Evolutionary conservation across 345 rosid genomes (phyloP), one percentile per base, ranked within the genome.

Genomic region (Rhodamnia argentea): DNA sequence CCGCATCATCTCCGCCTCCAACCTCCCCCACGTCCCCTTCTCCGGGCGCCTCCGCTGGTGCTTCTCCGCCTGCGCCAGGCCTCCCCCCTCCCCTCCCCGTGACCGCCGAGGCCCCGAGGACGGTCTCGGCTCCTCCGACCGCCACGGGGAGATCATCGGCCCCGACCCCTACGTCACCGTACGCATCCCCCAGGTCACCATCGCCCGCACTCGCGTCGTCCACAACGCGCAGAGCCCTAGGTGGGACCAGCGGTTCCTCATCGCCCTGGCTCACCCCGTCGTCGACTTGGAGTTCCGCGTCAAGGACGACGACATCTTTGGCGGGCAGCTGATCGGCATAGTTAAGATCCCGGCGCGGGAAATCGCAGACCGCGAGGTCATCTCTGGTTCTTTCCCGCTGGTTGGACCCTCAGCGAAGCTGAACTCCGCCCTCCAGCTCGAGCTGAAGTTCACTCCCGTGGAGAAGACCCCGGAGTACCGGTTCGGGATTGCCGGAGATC

Each of bases 111-210:
- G 5, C 83, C 10, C 22, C 40, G 52, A 15, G 90, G 90, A 86
- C 83, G n/a, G 37, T 5, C 87, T 85, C 47, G 52, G 12, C 52
- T 50, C 52, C 52, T 50, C 85, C 78, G 93, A 37, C 52, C 88
- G 60, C 27, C 92, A 88, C 89, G 85, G 90, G 13, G 91, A 88
- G 76, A 90, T 95, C 37, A 89, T 97, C 91, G 94, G 97, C 82
- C 94, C 97, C 86, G 99, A 96, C 70, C 93, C 99, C 1, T 97
- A 97, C 83, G 98, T 94, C 57, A 94, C 96, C 86, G 97, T 97
- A 76, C 86, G 89, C 5, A 98, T 97, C 44, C 99, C 99, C 1
- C 99, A 97, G 54, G 92, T 96, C 55, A 97, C 98, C 26, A 85
- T 97, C 22, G 99, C 99, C 12, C 91, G 99, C 12, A 95, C 99